These are phyloP conservation scores for Gracilaria caudata DNA, from an alignment of 23 red algal genomes.

Conservation along the genomic window DNA sequence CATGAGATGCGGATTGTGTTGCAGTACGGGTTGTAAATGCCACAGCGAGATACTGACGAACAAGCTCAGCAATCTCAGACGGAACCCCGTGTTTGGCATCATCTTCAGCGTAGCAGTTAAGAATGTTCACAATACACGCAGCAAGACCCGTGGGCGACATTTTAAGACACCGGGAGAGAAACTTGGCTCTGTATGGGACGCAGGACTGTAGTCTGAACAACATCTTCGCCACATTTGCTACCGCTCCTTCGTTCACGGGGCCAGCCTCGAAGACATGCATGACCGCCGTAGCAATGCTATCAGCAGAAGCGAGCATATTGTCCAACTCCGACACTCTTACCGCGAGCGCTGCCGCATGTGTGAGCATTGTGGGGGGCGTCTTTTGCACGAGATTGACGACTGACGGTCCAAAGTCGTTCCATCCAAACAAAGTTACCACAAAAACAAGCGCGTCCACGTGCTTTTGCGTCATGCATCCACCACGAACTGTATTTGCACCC, in stretches of 20 bases:
- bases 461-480: not conserved
- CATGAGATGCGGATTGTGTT: not conserved
- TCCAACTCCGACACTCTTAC: not conserved
- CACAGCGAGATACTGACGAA: not conserved
- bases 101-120: not conserved
- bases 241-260: not conserved
- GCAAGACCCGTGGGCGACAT: not conserved
- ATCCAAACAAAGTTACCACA: not conserved
- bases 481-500: not conserved
- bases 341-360: not conserved
- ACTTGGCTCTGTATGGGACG: not conserved
- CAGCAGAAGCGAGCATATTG: not conserved
- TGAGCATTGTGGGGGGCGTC: not conserved
- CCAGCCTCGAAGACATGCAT: not conserved
- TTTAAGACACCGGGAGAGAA: not conserved
- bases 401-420: not conserved
- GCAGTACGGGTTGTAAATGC: not conserved
- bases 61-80: not conserved
- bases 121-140: not conserved
- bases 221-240: not conserved
- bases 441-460: not conserved
- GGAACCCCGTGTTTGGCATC: not conserved
- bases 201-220: not conserved
- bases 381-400: not conserved
- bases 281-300: not conserved